Evolutionary conservation across 1,284 basidiomycete genomes (phyloP).

Genomic region (Rhodofomes roseus): DNA sequence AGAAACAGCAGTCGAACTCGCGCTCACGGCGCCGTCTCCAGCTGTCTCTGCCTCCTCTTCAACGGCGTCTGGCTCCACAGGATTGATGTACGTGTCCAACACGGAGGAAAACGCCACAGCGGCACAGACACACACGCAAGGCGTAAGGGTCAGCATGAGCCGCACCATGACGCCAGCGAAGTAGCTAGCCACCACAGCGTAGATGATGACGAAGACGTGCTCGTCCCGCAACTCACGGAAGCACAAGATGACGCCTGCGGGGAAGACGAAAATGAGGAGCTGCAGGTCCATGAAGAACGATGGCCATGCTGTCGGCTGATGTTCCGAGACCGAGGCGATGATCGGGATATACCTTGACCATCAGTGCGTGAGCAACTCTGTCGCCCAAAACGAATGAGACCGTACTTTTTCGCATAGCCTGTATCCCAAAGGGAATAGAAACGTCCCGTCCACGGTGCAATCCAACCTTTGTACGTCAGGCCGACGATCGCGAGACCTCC

Average conservation of each 20-base stretch:
- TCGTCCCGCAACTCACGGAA: slow-evolving; percentile 95
- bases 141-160: slow-evolving; percentile 90
- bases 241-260: slow-evolving; percentile 91
- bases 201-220: slow-evolving; percentile 99
- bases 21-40: slow-evolving; percentile 22
- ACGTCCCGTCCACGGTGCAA: slow-evolving; percentile 98
- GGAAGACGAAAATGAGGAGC: slow-evolving; percentile 97
- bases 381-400: slow-evolving; percentile 5
- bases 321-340: slow-evolving; percentile 99
- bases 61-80: slow-evolving; percentile 49
- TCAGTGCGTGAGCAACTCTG: slow-evolving; percentile 7
- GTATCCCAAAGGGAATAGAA: slow-evolving; percentile 99
- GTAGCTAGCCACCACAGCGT: slow-evolving; percentile 93
- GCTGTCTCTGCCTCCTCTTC: slow-evolving; percentile 32
- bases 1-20: slow-evolving; percentile 17
- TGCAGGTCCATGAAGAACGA: slow-evolving; percentile 99
- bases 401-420: slow-evolving; percentile 93
- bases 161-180: slow-evolving; percentile 99
- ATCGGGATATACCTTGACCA: slow-evolving; percentile 84
- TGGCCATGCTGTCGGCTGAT: slow-evolving; percentile 99
- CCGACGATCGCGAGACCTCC: slow-evolving; percentile 70
- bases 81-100: slow-evolving; percentile 88
- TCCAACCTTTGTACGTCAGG: slow-evolving; percentile 92
- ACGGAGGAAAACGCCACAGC: slow-evolving; percentile 90
- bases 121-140: slow-evolving; percentile 87